Percentiles rank a stretch among this genome's conserved stretches.
Evolutionary conservation across 2,329 filamentous ascomycete species (phyloP).

Genomic region (Nemania sp.): DNA sequence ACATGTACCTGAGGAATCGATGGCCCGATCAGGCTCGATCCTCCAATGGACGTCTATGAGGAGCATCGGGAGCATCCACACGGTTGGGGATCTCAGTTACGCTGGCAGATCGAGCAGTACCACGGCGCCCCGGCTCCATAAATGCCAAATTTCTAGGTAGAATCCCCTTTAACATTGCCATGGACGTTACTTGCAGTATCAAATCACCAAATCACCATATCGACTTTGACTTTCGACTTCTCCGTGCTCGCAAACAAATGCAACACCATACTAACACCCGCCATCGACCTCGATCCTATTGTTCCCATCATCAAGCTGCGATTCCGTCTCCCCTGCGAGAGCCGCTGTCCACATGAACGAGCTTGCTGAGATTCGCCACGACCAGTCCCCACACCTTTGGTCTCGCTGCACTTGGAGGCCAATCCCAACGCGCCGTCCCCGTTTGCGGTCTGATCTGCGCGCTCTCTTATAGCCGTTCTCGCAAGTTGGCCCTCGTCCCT

Average conservation of each 20-base stretch:
- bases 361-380: conserved; percentile 8
- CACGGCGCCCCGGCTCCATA: conserved; percentile 34
- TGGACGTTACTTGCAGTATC: conserved; percentile 32
- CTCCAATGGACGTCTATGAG: conserved; percentile 8
- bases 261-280: conserved; percentile 28
- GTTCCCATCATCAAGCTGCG: conserved; percentile 10
- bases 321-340: background rate
- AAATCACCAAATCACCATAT: conserved; percentile 27
- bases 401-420: background rate
- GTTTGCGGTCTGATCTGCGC: conserved; percentile 15
- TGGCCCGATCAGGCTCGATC: conserved; percentile 18
- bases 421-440: conserved; percentile 15
- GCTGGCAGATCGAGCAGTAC: conserved; percentile 37
- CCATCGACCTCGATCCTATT: background rate
- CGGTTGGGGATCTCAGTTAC: conserved; percentile 39
- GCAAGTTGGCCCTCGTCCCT: conserved; percentile 1
- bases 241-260: conserved; percentile 27
- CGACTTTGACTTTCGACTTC: too few species aligned
- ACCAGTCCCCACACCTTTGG: conserved; percentile 22
- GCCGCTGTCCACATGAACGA: conserved; percentile 11
- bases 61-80: conserved; percentile 25
- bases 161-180: conserved; percentile 42
- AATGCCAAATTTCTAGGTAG: conserved; percentile 36
- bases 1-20: conserved; percentile 16
- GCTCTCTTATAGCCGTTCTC: background rate